A percentile compares a stretch with the other conserved stretches of the same genome.
Conservation (phyloP, 78 protist genomes). For the Dictyostelium capitatum region DNA sequence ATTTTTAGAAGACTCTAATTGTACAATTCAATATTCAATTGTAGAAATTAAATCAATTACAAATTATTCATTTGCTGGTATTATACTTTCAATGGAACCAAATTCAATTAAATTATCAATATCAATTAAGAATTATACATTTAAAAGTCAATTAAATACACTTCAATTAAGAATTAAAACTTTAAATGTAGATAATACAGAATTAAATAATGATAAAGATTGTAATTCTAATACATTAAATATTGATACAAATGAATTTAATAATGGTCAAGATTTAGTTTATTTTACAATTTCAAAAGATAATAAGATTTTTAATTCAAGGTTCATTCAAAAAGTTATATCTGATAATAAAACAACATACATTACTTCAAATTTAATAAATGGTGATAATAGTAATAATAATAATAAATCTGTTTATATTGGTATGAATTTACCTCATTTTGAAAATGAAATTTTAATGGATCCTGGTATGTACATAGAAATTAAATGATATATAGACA, state of each 20-base stretch:
- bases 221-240: not conserved
- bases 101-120: not conserved
- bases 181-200: not conserved
- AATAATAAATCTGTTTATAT: too few relatives aligned
- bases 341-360: not conserved
- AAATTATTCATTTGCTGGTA: not conserved
- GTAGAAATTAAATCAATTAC: not conserved
- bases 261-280: not conserved
- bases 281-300: conserved; percentile 14
- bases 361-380: too few relatives aligned
- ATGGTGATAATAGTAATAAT: too few relatives aligned
- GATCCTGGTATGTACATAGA: too few relatives aligned
- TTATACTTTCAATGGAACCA: not conserved
- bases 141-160: not conserved
- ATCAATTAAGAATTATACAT: not conserved
- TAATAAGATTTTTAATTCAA: not conserved
- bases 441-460: too few relatives aligned
- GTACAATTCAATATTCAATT: not conserved
- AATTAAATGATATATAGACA: too few relatives aligned
- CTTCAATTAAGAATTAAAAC: conserved; percentile 25
- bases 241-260: not conserved
- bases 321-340: not conserved
- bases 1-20: not conserved
- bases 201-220: not conserved
- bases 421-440: too few relatives aligned